Conservation (phyloP, 805 yeast genomes). For the Lachancea nothofagi region DNA sequence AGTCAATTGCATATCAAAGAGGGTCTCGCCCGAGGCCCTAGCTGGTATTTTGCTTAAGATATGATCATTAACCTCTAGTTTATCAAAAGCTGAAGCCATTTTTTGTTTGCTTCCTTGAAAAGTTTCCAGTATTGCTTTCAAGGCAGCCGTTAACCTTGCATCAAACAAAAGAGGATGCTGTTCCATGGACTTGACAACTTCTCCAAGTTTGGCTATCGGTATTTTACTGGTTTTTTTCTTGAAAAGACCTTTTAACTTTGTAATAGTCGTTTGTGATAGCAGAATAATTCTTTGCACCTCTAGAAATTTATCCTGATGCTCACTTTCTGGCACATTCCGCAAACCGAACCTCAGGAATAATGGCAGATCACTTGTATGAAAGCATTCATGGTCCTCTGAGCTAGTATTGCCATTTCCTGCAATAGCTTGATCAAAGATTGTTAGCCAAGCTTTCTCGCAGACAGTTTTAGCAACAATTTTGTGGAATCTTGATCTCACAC, state of each 20-base stretch:
- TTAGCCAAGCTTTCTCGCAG: conserved; percentile 24
- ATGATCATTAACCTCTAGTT: conserved; percentile 13
- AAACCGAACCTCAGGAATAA: conserved; percentile 21
- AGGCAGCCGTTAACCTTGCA: conserved; percentile 9
- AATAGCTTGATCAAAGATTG: conserved; percentile 16
- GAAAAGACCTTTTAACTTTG: conserved; percentile 13
- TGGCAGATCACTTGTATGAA: conserved; percentile 13
- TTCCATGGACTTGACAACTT: conserved; percentile 7
- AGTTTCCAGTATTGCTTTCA: conserved; percentile 14
- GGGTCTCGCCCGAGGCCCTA: conserved; percentile 1
- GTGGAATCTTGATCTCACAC: conserved; percentile 14
- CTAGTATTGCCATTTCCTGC: conserved; percentile 5
- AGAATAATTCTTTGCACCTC: conserved; percentile 16
- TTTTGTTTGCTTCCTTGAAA: conserved; percentile 13
- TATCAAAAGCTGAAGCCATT: conserved; percentile 15
- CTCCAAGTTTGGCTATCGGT: conserved; percentile 11
- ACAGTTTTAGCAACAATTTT: conserved; percentile 10
- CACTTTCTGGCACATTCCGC: conserved; percentile 13
- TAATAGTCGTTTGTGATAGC: conserved; percentile 16
- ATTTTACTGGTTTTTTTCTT: conserved; percentile 14
- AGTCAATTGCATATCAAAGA: conserved; percentile 9
- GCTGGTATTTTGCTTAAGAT: conserved; percentile 8
- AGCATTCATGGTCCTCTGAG: conserved; percentile 10
- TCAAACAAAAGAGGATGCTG: conserved; percentile 23
- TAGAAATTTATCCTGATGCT: conserved; percentile 20